phyloP scores from a whole-genome alignment of 768 basidiomycete genomes.

The Thelephora aurantiotincta region DNA sequence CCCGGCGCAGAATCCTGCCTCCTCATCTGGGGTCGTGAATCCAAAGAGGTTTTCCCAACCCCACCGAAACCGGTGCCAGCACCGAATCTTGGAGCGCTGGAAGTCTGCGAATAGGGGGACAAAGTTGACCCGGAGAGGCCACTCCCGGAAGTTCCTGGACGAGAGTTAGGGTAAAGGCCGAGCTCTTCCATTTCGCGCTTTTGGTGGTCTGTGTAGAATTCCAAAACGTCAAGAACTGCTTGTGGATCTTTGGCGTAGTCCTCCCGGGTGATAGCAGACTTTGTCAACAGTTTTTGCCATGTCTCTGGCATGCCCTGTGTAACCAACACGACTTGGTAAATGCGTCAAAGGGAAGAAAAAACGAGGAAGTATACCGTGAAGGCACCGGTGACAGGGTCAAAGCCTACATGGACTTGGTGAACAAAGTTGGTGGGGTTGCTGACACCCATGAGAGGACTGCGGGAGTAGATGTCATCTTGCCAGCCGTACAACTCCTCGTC shows the following conservation, averaged over 20 bases:
- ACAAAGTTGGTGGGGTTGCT: slow-evolving; percentile 95
- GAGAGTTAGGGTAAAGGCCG: slow-evolving; percentile 17
- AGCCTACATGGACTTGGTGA: slow-evolving; percentile 96
- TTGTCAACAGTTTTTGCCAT: slow-evolving; percentile 94
- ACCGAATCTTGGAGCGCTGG: slow-evolving; percentile 63
- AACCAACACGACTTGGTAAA: slow-evolving; percentile 1
- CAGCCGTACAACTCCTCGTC: slow-evolving; percentile 97
- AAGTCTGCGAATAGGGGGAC: slow-evolving; percentile 19
- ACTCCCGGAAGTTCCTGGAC: slow-evolving; percentile 5
- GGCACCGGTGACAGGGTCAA: slow-evolving; percentile 84
- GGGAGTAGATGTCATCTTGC: slow-evolving; percentile 93
- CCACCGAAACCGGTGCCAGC: slow-evolving; percentile 90
- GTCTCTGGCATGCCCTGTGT: slow-evolving; percentile 87
- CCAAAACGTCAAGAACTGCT: slow-evolving; percentile 92
- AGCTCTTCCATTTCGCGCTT: slow-evolving; percentile 81
- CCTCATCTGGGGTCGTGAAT: slow-evolving; percentile 21
- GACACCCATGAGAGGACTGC: slow-evolving; percentile 87
- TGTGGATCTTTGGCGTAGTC: slow-evolving; percentile 96
- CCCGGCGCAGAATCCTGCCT: slow-evolving; percentile 34
- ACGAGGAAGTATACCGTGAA: slow-evolving; percentile 66
- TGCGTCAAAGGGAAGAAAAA: neutral
- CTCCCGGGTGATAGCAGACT: slow-evolving; percentile 94
- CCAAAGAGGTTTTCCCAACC: slow-evolving; percentile 28
- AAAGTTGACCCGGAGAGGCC: slow-evolving; percentile 12
- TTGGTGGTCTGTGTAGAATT: slow-evolving; percentile 97